A percentile compares a stretch with the other conserved stretches of the same genome.
Conservation (phyloP, 352 stramenopile genomes). For the Pythium guiyangense region DNA sequence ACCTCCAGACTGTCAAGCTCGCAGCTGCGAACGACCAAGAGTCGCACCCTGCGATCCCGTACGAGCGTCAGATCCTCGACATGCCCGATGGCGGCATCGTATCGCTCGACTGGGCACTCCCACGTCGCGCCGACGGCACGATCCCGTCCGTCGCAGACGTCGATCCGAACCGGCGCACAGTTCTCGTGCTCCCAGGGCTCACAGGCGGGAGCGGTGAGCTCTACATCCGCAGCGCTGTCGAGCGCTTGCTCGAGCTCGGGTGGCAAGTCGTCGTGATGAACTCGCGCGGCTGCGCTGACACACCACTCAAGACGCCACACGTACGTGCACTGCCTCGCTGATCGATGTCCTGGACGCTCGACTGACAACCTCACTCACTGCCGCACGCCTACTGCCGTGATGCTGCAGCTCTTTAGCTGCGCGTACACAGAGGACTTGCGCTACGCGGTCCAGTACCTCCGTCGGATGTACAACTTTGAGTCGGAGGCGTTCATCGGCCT, state of each 20-base stretch:
- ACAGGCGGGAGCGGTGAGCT: conserved; percentile 65
- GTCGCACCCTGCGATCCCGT: conserved; percentile 30
- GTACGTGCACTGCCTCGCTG: too few relatives aligned
- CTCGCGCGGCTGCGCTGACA: conserved; percentile 31
- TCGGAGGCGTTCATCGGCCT: conserved; percentile 43
- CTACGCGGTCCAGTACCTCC: conserved; percentile 38
- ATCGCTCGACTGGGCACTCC: conserved; percentile 66
- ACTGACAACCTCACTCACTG: too few relatives aligned
- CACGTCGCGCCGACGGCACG: conserved; percentile 8
- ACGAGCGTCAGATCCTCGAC: conserved; percentile 56
- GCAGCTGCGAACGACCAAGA: conserved; percentile 22
- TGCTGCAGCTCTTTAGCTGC: conserved; percentile 38
- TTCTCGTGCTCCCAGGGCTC: conserved; percentile 62
- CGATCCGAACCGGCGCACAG: conserved; percentile 26
- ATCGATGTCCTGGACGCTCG: too few relatives aligned
- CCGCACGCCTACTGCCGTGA: too few relatives aligned
- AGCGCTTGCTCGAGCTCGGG: conserved; percentile 18
- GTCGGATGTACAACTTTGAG: conserved; percentile 35
- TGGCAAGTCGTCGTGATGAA: conserved; percentile 52
- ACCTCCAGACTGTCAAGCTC: conserved; percentile 57
- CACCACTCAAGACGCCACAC: conserved; percentile 27
- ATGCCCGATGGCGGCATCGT: too few relatives aligned
- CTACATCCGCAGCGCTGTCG: conserved; percentile 61
- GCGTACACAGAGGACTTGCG: conserved; percentile 50
- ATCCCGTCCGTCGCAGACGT: conserved; percentile 19